These are phyloP conservation scores for Mucor lusitanicus DNA, from an alignment of 371 early-diverging fungal species.

Conservation along the genomic window DNA sequence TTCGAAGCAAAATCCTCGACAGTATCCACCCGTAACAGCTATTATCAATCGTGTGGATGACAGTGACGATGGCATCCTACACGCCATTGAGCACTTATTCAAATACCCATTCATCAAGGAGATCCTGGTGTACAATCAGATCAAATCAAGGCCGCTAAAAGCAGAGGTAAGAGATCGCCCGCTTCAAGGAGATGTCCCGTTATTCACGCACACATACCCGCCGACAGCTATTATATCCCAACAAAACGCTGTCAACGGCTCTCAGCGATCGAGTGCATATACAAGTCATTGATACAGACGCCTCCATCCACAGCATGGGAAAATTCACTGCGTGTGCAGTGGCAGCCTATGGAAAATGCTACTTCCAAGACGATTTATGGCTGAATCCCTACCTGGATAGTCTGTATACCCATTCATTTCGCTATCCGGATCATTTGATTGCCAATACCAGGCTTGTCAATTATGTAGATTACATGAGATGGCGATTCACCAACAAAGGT, in stretches of 20 bases:
- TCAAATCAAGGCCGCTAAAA: constrained; percentile 27
- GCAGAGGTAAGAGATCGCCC: constrained; percentile 9
- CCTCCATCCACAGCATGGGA: constrained; percentile 2
- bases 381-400: constrained; percentile 63
- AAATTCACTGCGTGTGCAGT: constrained; percentile 45
- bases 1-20: not conserved
- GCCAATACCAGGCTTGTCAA: constrained; percentile 54
- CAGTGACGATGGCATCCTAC: constrained; percentile 38
- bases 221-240: not conserved
- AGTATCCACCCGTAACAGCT: constrained; percentile 49
- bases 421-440: constrained; percentile 52
- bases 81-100: constrained; percentile 38
- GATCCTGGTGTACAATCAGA: constrained; percentile 49
- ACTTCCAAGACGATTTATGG: constrained; percentile 67
- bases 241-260: not conserved
- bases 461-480: constrained; percentile 55
- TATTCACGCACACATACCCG: not conserved
- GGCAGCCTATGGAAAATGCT: constrained; percentile 55
- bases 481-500: constrained; percentile 46
- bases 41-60: constrained; percentile 53
- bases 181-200: not conserved
- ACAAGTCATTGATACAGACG: constrained; percentile 10
- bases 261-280: constrained; percentile 1
- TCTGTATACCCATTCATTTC: constrained; percentile 59
- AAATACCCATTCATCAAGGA: constrained; percentile 52